phyloP scores from a whole-genome alignment of 345 rosid genomes.

The Iberis pinnata region DNA sequence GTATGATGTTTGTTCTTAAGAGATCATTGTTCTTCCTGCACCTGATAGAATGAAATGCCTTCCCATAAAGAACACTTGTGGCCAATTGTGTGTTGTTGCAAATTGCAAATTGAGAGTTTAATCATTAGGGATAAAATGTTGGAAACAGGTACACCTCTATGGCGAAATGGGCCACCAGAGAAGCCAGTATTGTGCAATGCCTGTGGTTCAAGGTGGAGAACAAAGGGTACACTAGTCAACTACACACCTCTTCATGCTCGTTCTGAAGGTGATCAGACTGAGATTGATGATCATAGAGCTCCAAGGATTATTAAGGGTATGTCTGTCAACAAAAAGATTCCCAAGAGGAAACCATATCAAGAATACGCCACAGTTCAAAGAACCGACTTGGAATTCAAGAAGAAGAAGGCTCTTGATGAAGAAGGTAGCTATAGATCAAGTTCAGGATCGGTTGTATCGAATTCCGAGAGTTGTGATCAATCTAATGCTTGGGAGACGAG shows the following conservation, averaged over 20 bases:
- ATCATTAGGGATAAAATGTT: neutral
- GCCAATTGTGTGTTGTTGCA: slow-evolving; percentile 7
- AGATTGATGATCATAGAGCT: slow-evolving; percentile 48
- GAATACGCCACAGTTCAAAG: slow-evolving; percentile 42
- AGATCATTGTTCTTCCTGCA: slow-evolving; percentile 12
- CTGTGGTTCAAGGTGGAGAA: slow-evolving; percentile 62
- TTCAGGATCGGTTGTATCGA: slow-evolving; percentile 96
- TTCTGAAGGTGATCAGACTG: slow-evolving; percentile 55
- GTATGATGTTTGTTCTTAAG: neutral
- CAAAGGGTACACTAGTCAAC: slow-evolving; percentile 40
- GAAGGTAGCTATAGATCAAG: slow-evolving; percentile 86
- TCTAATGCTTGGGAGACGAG: slow-evolving; percentile 76
- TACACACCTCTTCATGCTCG: slow-evolving; percentile 47
- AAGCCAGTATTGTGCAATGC: slow-evolving; percentile 75
- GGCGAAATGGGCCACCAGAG: slow-evolving; percentile 59
- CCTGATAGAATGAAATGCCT: neutral
- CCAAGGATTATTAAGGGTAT: slow-evolving; percentile 40
- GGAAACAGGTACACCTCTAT: slow-evolving; percentile 49
- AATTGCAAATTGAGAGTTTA: slow-evolving; percentile 8
- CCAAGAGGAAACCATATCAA: slow-evolving; percentile 57
- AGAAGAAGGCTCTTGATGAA: slow-evolving; percentile 60
- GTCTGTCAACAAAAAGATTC: slow-evolving; percentile 48
- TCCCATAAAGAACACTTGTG: neutral
- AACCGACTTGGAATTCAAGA: slow-evolving; percentile 37
- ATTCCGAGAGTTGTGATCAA: slow-evolving; percentile 93